Evolutionary conservation across 2,329 filamentous ascomycete species (phyloP).

Genomic region (Corinectria fuckeliana): DNA sequence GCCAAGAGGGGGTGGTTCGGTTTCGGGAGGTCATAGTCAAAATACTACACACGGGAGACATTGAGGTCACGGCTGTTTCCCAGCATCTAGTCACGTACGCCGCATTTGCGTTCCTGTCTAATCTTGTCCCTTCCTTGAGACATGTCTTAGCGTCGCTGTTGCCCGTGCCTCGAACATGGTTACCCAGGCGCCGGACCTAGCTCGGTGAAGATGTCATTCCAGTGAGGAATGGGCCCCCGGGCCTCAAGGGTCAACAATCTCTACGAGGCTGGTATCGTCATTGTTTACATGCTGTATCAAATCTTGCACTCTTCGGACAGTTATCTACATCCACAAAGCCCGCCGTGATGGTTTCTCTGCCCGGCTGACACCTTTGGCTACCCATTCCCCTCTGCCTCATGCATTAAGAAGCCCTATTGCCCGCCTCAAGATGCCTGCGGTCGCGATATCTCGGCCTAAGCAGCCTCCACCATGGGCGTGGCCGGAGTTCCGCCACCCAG

Average conservation of each 20-base stretch:
- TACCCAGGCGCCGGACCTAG: constrained; percentile 20
- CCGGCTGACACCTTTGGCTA: not conserved
- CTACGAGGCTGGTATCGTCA: constrained; percentile 13
- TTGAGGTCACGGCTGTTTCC: constrained; percentile 16
- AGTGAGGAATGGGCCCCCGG: constrained; percentile 20
- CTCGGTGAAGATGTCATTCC: constrained; percentile 29
- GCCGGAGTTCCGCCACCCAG: constrained; percentile 22
- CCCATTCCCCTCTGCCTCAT: not conserved
- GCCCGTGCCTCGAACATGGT: constrained; percentile 22
- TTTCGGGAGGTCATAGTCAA: constrained; percentile 60
- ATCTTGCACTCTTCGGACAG: not conserved
- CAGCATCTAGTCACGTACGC: constrained; percentile 8
- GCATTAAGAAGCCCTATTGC: not conserved
- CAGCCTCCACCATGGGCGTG: constrained; percentile 11
- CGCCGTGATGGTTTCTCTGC: not conserved
- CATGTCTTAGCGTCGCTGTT: constrained; percentile 26
- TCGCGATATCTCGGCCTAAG: not conserved
- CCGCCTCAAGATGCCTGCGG: constrained; percentile 4
- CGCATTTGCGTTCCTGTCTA: constrained; percentile 5
- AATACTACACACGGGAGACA: constrained; percentile 24
- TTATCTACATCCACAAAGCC: not conserved
- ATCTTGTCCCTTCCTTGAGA: constrained; percentile 4
- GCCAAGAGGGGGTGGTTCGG: constrained; percentile 79
- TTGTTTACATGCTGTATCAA: constrained; percentile 24
- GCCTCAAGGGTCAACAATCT: constrained; percentile 9